Base-by-base conservation (phyloP, 1,284 basidiomycete genomes). In the Rhodotorula glutinis region DNA sequence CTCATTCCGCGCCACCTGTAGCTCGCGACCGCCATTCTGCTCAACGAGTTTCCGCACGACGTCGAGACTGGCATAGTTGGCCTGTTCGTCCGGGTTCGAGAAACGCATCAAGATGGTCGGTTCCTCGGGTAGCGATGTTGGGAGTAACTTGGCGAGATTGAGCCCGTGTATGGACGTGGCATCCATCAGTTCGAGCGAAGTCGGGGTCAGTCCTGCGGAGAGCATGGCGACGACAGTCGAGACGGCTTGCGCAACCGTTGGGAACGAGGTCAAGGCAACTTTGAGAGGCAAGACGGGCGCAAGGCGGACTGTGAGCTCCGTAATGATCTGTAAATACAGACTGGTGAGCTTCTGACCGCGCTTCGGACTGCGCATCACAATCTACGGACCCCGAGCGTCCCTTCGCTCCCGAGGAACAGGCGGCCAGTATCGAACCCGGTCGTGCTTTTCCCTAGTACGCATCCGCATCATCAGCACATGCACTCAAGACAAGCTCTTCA, bases 321-420 rank as follows among this genome's bases (percentile, higher is more conserved):
- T 74, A 29, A 75, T 68, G 56, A 75, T 74, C 53, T 62, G 56
- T 19, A 33, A 51, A n/a, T 41, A 38, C 30, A 53, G 21, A 16
- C 27, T 27, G 46, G 10, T 16, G 25, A 43, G 44, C 27, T 7
- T 19, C 2, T 57, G 10, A 16, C 29, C 25, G 21, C 25, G 25
- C 11, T 10, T 3, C 11, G 0, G 29, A 7, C 29, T 1, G 3
- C 8, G 17, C 9, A 7, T 4, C 3, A 58, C 90, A 2, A 41
- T 5, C 13, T 4, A 4, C 33, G 14, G 13, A 59, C 58, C 14
- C 92, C 94, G 27, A 96, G 80, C 0, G 93, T 96, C 1, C 94
- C 94, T 78, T 98, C 94, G 0, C 92, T 91, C n/a, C 94, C 93
- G 59, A 96, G 89, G 80, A 97, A 96, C 21, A 97, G 79, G 74